A percentile compares a stretch with the other conserved stretches of the same genome.
phyloP scores from a whole-genome alignment of 2,329 filamentous ascomycete species.

The Plectosphaerella cucumerina region DNA sequence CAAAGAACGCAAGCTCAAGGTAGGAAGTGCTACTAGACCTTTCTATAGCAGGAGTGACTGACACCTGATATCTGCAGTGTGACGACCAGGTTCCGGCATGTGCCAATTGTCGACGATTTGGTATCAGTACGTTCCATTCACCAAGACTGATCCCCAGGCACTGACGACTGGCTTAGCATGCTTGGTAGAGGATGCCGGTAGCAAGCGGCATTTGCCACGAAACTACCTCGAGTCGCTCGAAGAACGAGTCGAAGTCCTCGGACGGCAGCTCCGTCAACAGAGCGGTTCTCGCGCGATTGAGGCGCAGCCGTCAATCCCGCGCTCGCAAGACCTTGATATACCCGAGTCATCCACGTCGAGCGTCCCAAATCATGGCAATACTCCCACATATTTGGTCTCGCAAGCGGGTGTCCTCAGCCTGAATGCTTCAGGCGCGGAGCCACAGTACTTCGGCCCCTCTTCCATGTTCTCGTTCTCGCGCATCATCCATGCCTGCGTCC shows the following conservation, averaged over 20 bases:
- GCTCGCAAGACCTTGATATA: neutral
- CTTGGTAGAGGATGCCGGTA: conserved; percentile 20
- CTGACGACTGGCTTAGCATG: no score
- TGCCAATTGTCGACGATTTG: conserved; percentile 1
- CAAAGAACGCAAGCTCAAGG: conserved; percentile 1
- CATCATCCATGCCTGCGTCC: conserved; percentile 7
- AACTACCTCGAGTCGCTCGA: conserved; percentile 25
- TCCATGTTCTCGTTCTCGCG: conserved; percentile 22
- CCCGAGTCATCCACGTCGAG: neutral
- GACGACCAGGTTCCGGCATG: conserved; percentile 2
- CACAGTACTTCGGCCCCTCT: conserved; percentile 21
- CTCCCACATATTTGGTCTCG: neutral
- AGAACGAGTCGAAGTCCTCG: conserved; percentile 17
- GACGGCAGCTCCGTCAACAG: no score
- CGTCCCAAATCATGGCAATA: neutral
- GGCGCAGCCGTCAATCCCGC: neutral
- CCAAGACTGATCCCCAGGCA: no score
- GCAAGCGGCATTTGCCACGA: conserved; percentile 19
- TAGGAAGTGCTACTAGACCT: no score
- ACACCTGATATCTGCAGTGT: no score
- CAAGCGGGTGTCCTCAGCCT: conserved; percentile 14
- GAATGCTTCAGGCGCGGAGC: conserved; percentile 9
- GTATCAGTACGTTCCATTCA: no score
- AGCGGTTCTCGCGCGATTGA: no score
- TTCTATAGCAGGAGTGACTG: no score